These are phyloP conservation scores for Salix udensis DNA, from an alignment of 345 rosid species.

Conservation along the genomic window DNA sequence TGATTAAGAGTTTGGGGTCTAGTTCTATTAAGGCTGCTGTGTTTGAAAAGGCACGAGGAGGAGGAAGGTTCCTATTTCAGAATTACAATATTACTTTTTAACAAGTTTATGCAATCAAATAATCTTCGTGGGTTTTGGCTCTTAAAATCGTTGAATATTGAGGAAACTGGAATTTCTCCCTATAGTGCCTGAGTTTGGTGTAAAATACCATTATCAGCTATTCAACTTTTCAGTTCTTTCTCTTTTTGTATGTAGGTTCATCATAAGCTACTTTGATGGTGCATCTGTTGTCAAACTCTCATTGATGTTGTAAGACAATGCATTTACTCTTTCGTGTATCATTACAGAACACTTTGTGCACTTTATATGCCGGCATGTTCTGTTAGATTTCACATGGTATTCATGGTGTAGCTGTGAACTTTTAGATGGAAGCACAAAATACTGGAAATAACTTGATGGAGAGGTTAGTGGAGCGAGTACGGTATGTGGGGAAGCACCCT, in stretches of 20 bases:
- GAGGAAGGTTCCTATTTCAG: neutral
- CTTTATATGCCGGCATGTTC: neutral
- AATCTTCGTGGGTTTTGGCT: neutral
- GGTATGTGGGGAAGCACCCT: constrained; percentile 27
- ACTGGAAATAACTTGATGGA: constrained; percentile 12
- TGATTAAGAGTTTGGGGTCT: neutral
- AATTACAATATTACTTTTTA: neutral
- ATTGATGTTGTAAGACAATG: neutral
- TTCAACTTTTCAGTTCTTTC: neutral
- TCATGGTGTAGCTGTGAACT: neutral
- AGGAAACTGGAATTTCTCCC: neutral
- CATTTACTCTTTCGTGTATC: neutral
- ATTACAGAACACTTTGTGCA: neutral
- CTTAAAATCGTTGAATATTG: neutral
- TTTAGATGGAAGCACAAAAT: constrained; percentile 21
- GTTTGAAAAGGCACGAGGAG: neutral
- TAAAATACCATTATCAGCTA: neutral
- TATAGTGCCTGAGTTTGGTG: constrained; percentile 1
- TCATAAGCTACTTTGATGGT: neutral
- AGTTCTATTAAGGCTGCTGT: neutral
- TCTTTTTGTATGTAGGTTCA: no score
- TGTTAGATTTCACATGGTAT: neutral
- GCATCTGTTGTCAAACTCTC: neutral
- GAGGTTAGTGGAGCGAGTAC: constrained; percentile 1
- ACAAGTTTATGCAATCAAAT: neutral